These are phyloP conservation scores for Trifolium pratense DNA, from an alignment of 306 rosid species.

Conservation along the genomic window DNA sequence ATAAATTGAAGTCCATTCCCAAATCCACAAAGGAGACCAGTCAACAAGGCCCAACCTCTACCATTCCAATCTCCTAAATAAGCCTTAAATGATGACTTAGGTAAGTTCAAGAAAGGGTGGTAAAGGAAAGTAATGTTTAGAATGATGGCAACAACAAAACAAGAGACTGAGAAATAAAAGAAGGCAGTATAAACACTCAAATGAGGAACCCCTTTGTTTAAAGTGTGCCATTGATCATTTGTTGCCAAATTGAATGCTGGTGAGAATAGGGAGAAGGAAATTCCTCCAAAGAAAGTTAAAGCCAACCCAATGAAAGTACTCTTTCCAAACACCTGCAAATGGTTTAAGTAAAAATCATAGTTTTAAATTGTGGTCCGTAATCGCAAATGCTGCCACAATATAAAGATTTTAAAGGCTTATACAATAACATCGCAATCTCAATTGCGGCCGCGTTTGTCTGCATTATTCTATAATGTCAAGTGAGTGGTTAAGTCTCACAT, in stretches of 20 bases:
- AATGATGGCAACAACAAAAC: slow-evolving; percentile 67
- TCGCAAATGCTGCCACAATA: not conserved
- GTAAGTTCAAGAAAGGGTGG: slow-evolving; percentile 70
- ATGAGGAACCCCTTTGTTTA: slow-evolving; percentile 74
- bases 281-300: slow-evolving; percentile 78
- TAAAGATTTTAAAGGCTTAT: not conserved
- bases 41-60: slow-evolving; percentile 93
- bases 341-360: slow-evolving; percentile 10
- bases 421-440: not conserved
- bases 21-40: slow-evolving; percentile 88
- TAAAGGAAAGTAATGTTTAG: slow-evolving; percentile 77
- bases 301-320: slow-evolving; percentile 65
- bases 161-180: slow-evolving; percentile 79
- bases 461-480: not conserved
- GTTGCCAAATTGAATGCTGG: slow-evolving; percentile 96
- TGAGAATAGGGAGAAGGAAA: slow-evolving; percentile 82
- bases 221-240: slow-evolving; percentile 86
- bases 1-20: slow-evolving; percentile 94
- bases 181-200: slow-evolving; percentile 80
- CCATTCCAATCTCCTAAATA: slow-evolving; percentile 87
- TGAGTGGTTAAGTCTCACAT: no score
- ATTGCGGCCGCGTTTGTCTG: not conserved
- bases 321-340: slow-evolving; percentile 77
- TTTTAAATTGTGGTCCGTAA: not conserved
- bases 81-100: slow-evolving; percentile 76